A percentile compares a stretch with the other conserved stretches of the same genome.
Evolutionary conservation across 345 rosid species (phyloP).

Genomic region (Citrus sp.): DNA sequence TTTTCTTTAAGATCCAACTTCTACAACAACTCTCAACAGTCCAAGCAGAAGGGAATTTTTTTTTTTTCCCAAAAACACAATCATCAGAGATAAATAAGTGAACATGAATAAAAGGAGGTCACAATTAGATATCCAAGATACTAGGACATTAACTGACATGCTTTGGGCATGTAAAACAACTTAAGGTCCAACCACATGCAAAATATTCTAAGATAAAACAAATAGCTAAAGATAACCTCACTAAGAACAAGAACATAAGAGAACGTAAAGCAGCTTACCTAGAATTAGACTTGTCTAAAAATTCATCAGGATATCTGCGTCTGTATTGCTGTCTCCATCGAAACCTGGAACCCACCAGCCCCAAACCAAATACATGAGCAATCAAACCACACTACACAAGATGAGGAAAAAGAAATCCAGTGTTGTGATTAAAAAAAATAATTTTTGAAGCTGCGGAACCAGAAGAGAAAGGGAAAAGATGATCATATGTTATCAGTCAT

Average conservation of each 20-base stretch:
- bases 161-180: background rate
- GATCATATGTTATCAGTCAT: background rate
- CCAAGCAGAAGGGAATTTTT: background rate
- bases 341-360: constrained; percentile 44
- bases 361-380: constrained; percentile 4
- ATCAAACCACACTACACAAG: background rate
- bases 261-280: constrained; percentile 31
- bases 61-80: background rate
- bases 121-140: background rate
- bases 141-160: background rate
- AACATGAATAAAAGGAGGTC: background rate
- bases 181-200: background rate
- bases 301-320: constrained; percentile 87
- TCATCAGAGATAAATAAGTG: background rate
- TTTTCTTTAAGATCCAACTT: background rate
- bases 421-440: background rate
- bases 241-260: background rate
- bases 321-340: constrained; percentile 86
- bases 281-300: constrained; percentile 80
- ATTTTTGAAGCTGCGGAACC: background rate
- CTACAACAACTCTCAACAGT: background rate
- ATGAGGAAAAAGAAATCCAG: background rate
- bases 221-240: background rate
- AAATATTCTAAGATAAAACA: background rate
- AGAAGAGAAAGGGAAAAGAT: background rate